Base-by-base conservation (phyloP, 768 basidiomycete species). In the Glaciozyma antarctica region DNA sequence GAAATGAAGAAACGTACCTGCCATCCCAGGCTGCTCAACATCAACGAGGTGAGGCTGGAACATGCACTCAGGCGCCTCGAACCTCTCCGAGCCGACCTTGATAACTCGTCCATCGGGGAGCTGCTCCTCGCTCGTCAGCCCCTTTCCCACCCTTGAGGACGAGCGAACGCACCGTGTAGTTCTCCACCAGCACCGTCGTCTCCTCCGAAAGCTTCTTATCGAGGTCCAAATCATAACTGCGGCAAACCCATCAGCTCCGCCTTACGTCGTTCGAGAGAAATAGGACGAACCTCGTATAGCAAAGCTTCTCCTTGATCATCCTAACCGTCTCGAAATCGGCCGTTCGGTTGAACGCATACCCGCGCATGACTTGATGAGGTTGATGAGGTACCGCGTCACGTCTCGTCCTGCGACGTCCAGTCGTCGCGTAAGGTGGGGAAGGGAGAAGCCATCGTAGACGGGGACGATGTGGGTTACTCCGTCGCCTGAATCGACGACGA, bases 401-500 rank as follows among this genome's bases (percentile, higher is more conserved):
- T 99, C 95, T 70, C 95, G 85, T 24, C 95, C 95, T 61, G 95
- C 95, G 72, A 99, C 97, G 75, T 99, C 95, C 65, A 99, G 81
- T 67, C 95, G 86, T 47, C 87, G 84, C 3, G 91, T 98, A 53
- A 98, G 81, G 77, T 98, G 95, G 1, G 94, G 94, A 58, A 99
- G 84, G 3, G 94, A 86, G 75, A 86, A 98, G 38, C 95, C 95
- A 63, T 97, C 92, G 76, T 94, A 99, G 1, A 99, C 95, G 9
- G 95, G 95, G 19, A 99, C 93, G 74, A 99, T 93, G 77, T 99
- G 95, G 32, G 95, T 99, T 41, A 99, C 95, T 77, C 95, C 95
- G 76, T 99, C 95, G 62, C 95, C 95, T 7, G 95, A 99, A 77
- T 99, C 95, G 67, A 99, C 94, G 55, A 99, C 95, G 47, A 99